Conservation (phyloP, 2,329 filamentous ascomycete genomes). For the Fusarium subglutinans region DNA sequence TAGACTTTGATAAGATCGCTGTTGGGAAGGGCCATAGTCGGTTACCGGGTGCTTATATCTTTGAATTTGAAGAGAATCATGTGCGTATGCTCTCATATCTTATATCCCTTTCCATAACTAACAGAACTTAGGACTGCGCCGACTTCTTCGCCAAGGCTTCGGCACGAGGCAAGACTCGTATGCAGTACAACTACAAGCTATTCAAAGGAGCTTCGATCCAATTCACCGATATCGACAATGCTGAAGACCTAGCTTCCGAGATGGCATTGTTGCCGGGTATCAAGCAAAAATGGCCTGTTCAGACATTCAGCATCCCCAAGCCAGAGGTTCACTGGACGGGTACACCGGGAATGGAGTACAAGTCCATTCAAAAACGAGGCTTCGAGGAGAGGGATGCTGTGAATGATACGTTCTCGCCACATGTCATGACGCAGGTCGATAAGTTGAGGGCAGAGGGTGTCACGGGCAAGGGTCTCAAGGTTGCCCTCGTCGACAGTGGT, state of each 20-base stretch:
- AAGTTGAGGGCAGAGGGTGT: conserved; percentile 59
- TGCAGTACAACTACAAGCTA: conserved; percentile 60
- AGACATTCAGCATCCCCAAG: conserved; percentile 55
- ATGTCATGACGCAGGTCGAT: conserved; percentile 66
- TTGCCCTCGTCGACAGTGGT: conserved; percentile 64
- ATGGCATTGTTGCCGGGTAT: conserved; percentile 56
- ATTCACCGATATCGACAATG: conserved; percentile 57
- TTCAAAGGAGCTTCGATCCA: conserved; percentile 66
- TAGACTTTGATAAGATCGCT: conserved; percentile 38
- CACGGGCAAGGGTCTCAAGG: conserved; percentile 61
- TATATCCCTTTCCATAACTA: not conserved
- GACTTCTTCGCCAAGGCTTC: conserved; percentile 27
- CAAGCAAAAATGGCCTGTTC: conserved; percentile 60
- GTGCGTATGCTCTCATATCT: conserved; percentile 45
- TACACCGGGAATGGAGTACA: conserved; percentile 38
- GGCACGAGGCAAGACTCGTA: conserved; percentile 53
- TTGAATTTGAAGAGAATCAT: conserved; percentile 61
- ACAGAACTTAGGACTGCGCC: conserved; percentile 17
- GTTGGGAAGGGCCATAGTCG: conserved; percentile 35
- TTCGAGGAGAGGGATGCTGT: conserved; percentile 16
- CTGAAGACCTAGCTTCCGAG: conserved; percentile 53
- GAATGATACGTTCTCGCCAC: conserved; percentile 57
- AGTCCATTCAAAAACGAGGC: conserved; percentile 27
- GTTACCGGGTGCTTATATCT: conserved; percentile 60
- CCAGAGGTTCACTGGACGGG: conserved; percentile 54